Evolutionary conservation across 306 rosid species (phyloP).

Genomic region (Cicer arietinum): DNA sequence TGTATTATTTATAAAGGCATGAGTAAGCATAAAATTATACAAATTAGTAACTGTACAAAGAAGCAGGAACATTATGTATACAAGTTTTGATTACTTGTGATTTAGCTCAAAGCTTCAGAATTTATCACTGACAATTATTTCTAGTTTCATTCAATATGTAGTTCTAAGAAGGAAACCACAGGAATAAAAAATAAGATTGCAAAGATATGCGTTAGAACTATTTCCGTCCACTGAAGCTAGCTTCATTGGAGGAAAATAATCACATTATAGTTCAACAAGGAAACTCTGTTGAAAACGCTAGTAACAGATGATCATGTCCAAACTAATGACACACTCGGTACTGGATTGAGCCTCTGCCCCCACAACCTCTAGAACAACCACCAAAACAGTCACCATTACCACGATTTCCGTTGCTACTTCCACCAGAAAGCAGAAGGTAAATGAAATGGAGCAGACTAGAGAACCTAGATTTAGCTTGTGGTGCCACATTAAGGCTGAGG

Average conservation of each 20-base stretch:
- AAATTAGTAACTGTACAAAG: constrained; percentile 19
- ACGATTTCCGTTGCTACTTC: neutral
- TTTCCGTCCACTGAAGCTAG: too few species aligned
- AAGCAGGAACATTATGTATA: constrained; percentile 33
- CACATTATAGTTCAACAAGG: neutral
- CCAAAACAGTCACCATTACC: neutral
- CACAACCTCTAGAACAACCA: neutral
- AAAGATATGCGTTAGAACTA: constrained; percentile 47
- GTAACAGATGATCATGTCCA: constrained; percentile 5
- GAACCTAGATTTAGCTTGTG: neutral
- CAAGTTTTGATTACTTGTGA: constrained; percentile 20
- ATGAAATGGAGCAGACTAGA: neutral
- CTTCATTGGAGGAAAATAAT: constrained; percentile 40
- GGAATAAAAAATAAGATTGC: neutral
- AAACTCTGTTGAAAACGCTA: neutral
- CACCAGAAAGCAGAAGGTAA: neutral
- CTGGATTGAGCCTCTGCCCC: neutral
- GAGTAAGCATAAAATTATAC: constrained; percentile 37
- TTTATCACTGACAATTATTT: constrained; percentile 4
- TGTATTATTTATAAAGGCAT: constrained; percentile 51
- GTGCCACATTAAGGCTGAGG: constrained; percentile 16
- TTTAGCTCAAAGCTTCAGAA: constrained; percentile 22
- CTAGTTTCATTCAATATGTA: constrained; percentile 13
- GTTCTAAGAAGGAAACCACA: constrained; percentile 25
- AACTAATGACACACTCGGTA: neutral